A percentile compares a stretch with the other conserved stretches of the same genome.
Conservation (phyloP, 1,284 basidiomycete genomes). For the Erythrobasidium hasegawianum region DNA sequence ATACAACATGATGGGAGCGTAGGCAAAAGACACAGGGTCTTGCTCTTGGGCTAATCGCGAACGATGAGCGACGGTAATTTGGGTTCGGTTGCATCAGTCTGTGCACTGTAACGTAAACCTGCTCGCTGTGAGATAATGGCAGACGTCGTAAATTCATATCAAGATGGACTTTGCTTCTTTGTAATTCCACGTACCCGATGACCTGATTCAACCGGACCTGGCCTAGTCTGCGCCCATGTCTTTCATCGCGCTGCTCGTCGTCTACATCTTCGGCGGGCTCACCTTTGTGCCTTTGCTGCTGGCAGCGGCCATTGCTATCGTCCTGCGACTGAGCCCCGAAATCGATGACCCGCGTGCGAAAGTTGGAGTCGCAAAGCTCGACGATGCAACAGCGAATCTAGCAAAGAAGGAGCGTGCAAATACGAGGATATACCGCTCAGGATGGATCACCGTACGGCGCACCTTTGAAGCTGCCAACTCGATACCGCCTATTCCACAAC, state of each 20-base stretch:
- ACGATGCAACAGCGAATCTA: conserved; percentile 1
- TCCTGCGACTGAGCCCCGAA: conserved; percentile 48
- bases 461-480: conserved; percentile 58
- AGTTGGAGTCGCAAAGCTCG: conserved; percentile 4
- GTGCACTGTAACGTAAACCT: too few relatives aligned
- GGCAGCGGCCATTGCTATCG: conserved; percentile 57
- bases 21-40: too few relatives aligned
- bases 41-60: too few relatives aligned
- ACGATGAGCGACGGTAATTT: too few relatives aligned
- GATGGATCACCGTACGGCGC: conserved; percentile 78
- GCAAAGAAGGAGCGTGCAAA: conserved; percentile 19
- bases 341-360: conserved; percentile 20
- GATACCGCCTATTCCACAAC: conserved; percentile 55
- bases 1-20: too few relatives aligned
- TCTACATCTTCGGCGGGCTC: conserved; percentile 79
- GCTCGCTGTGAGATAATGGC: too few relatives aligned
- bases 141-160: too few relatives aligned
- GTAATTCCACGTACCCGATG: too few relatives aligned
- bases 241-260: conserved; percentile 54
- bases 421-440: conserved; percentile 63
- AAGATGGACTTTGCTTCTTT: too few relatives aligned
- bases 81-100: too few relatives aligned
- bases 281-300: conserved; percentile 75
- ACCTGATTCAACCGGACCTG: too few relatives aligned
- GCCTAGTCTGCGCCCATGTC: not conserved